These are phyloP conservation scores for Meyerozyma smithsonii DNA, from an alignment of 1,139 yeast species.

Conservation along the genomic window DNA sequence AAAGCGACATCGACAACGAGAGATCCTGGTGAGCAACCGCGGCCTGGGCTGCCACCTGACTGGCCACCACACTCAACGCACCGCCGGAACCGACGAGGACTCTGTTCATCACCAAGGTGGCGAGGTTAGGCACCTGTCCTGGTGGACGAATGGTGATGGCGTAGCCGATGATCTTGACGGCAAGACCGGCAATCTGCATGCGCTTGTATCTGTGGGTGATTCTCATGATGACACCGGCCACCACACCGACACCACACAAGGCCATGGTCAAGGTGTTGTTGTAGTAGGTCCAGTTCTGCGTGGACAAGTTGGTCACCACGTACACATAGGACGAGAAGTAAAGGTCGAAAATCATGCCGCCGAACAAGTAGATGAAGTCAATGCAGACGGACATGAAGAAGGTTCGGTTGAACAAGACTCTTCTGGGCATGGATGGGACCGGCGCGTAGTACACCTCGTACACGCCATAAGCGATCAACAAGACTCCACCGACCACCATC, in stretches of 20 bases:
- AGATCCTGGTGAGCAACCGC: conserved; percentile 43
- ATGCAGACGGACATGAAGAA: conserved; percentile 23
- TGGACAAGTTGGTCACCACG: conserved; percentile 18
- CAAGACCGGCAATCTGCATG: conserved; percentile 23
- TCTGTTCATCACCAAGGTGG: conserved; percentile 16
- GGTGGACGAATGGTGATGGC: conserved; percentile 19
- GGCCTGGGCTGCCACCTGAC: conserved; percentile 29
- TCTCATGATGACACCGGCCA: conserved; percentile 25
- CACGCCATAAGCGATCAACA: conserved; percentile 19
- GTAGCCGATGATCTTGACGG: conserved; percentile 23
- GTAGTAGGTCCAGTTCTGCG: conserved; percentile 27
- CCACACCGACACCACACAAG: conserved; percentile 28
- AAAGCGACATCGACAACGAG: conserved; percentile 40
- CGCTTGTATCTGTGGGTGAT: conserved; percentile 26
- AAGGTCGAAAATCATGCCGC: conserved; percentile 17
- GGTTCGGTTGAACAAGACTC: conserved; percentile 27
- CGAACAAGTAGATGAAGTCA: conserved; percentile 23
- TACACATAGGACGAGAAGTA: conserved; percentile 12
- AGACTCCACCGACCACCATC: conserved; percentile 28
- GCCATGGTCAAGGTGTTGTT: conserved; percentile 28
- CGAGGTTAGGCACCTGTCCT: conserved; percentile 15
- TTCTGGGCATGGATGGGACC: conserved; percentile 29
- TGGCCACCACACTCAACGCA: conserved; percentile 25
- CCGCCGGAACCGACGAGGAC: conserved; percentile 28
- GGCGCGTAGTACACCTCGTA: conserved; percentile 25